These are phyloP conservation scores for Morella rubra DNA, from an alignment of 306 rosid species.

Conservation along the genomic window DNA sequence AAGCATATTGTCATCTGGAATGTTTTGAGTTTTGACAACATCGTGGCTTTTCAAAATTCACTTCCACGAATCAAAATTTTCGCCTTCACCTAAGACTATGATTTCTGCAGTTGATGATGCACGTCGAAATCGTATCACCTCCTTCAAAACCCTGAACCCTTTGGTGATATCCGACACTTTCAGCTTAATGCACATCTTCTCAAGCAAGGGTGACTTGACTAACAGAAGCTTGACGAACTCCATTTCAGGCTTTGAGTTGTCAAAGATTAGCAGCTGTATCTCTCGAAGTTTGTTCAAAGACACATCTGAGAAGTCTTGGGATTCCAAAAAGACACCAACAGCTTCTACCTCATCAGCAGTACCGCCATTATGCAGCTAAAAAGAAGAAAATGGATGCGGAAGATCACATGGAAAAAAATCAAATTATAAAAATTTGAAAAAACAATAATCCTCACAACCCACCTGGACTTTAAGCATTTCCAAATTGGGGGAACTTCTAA, in stretches of 20 bases:
- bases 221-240: neutral
- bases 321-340: neutral
- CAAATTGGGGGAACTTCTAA: neutral
- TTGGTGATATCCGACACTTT: too few species aligned
- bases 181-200: neutral
- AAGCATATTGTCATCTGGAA: too few species aligned
- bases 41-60: neutral
- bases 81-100: neutral
- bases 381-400: too few species aligned
- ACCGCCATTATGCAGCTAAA: neutral
- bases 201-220: neutral
- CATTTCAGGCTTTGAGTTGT: neutral
- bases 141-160: neutral
- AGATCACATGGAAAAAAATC: too few species aligned
- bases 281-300: neutral
- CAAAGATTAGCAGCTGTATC: neutral
- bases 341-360: neutral
- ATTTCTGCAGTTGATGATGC: conserved; percentile 6
- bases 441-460: too few species aligned
- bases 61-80: too few species aligned
- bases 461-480: neutral
- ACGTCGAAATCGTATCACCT: neutral
- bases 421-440: too few species aligned
- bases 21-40: too few species aligned
- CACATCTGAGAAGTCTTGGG: neutral